Evolutionary conservation across 257 asterid species (phyloP).

Genomic region (Salvia hispanica): DNA sequence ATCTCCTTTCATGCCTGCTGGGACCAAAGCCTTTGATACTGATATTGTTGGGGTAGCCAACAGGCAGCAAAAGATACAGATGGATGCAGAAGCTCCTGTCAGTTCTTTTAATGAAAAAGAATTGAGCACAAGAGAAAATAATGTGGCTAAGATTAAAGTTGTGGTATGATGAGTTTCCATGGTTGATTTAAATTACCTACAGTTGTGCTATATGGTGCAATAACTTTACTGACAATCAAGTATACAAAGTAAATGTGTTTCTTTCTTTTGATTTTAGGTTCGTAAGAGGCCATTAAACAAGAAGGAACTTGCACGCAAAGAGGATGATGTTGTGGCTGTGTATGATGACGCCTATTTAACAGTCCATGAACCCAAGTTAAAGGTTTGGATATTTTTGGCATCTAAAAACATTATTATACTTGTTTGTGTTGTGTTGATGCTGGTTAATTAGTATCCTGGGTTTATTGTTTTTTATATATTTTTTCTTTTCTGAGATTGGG

Average conservation of each 20-base stretch:
- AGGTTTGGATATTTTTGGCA: slow-evolving; percentile 52
- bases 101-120: slow-evolving; percentile 62
- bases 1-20: slow-evolving; percentile 92
- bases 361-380: slow-evolving; percentile 89
- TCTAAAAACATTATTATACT: slow-evolving; percentile 15
- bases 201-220: slow-evolving; percentile 21
- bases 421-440: slow-evolving; percentile 20
- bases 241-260: slow-evolving; percentile 19
- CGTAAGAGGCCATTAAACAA: slow-evolving; percentile 97
- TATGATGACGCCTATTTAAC: slow-evolving; percentile 70
- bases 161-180: slow-evolving; percentile 62
- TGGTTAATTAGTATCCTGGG: background rate
- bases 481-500: slow-evolving; percentile 12
- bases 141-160: slow-evolving; percentile 93
- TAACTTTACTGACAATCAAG: slow-evolving; percentile 20
- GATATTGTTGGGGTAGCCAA: slow-evolving; percentile 59
- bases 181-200: slow-evolving; percentile 24
- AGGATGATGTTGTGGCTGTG: slow-evolving; percentile 87
- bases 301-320: slow-evolving; percentile 85
- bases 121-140: slow-evolving; percentile 70
- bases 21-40: slow-evolving; percentile 66
- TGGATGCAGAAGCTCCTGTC: slow-evolving; percentile 60
- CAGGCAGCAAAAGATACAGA: slow-evolving; percentile 58
- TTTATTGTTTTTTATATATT: background rate
- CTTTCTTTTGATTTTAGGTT: slow-evolving; percentile 54